Evolutionary conservation across 192 early-diverging fungal species (phyloP).

Genomic region (Spizellomyces sp.): DNA sequence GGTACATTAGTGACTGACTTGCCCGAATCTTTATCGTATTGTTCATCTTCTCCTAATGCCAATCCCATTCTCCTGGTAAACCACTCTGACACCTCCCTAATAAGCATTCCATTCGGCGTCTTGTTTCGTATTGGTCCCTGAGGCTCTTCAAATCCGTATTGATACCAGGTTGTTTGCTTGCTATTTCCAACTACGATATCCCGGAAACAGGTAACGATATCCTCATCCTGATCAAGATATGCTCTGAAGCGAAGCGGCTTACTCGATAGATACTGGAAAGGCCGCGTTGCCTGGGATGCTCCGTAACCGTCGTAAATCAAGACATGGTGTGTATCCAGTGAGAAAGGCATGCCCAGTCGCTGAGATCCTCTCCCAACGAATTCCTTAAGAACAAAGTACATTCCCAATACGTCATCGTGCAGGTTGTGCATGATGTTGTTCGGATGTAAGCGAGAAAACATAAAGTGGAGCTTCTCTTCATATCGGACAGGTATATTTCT

Average conservation of each 20-base stretch:
- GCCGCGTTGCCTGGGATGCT: conserved; percentile 40
- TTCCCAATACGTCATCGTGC: conserved; percentile 51
- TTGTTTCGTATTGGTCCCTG: conserved; percentile 50
- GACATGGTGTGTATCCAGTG: conserved; percentile 40
- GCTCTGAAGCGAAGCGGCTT: conserved; percentile 32
- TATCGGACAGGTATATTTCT: conserved; percentile 48
- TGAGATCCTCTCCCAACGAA: conserved; percentile 23
- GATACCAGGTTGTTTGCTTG: conserved; percentile 56
- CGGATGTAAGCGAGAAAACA: conserved; percentile 46
- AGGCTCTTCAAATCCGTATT: conserved; percentile 52
- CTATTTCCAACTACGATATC: conserved; percentile 50
- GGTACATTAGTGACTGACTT: not conserved
- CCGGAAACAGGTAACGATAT: conserved; percentile 53
- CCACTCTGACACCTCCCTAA: conserved; percentile 50
- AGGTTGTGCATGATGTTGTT: conserved; percentile 58
- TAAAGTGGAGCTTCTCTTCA: conserved; percentile 44
- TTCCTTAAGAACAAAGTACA: conserved; percentile 47
- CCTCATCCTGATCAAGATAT: conserved; percentile 41
- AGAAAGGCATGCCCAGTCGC: conserved; percentile 35
- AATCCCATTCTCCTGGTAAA: conserved; percentile 39
- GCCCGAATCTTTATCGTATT: conserved; percentile 19
- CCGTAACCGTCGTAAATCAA: conserved; percentile 43
- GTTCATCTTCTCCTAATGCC: conserved; percentile 37
- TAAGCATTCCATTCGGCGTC: conserved; percentile 47
- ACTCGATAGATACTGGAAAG: conserved; percentile 49